Evolutionary conservation across 352 stramenopile species (phyloP).

Genomic region (Phytophthora tubulina): DNA sequence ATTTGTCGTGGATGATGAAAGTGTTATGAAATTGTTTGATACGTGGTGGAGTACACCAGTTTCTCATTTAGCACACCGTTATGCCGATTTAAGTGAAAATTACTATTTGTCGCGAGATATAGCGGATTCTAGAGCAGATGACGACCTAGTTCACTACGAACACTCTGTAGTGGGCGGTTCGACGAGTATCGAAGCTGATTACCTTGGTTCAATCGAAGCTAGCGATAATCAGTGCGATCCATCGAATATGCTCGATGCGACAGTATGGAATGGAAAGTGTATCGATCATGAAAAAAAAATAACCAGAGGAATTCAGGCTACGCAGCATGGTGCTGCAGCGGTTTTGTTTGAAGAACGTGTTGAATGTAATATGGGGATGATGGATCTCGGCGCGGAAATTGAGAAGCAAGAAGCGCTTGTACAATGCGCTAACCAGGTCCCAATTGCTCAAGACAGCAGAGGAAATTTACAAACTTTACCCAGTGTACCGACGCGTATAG

Average conservation of each 20-base stretch:
- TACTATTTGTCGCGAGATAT: neutral
- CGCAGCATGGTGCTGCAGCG: neutral
- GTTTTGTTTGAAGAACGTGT: no score
- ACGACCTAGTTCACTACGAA: slow-evolving; percentile 1
- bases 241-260: neutral
- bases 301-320: neutral
- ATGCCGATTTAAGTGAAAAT: slow-evolving; percentile 1
- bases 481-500: no score
- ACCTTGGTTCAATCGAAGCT: neutral
- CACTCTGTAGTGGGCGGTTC: neutral
- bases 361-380: no score
- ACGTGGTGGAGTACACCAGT: neutral
- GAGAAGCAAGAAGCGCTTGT: no score
- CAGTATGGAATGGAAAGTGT: neutral
- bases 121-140: neutral
- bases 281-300: neutral
- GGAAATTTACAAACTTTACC: no score
- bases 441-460: no score
- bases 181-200: neutral
- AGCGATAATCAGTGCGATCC: neutral
- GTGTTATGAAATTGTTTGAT: neutral
- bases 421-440: no score
- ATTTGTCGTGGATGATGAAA: neutral
- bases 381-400: no score
- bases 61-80: neutral